Evolutionary conservation across 768 basidiomycete species (phyloP).

Genomic region (Coprinopsis cinerea): DNA sequence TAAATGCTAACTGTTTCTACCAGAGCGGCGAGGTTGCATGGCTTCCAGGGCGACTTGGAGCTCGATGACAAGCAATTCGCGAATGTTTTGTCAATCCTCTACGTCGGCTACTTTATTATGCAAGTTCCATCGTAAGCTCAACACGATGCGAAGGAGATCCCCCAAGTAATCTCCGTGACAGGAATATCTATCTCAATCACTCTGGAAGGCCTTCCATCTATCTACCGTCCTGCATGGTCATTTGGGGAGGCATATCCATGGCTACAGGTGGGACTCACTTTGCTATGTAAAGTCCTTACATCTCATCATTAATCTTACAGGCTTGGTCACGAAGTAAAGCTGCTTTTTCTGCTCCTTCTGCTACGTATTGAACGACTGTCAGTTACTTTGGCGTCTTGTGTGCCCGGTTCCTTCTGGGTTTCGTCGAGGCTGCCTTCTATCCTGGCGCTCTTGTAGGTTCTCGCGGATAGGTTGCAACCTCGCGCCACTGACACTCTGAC

Average conservation of each 20-base stretch:
- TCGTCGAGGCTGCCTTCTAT: conserved; percentile 67
- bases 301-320: conserved; percentile 16
- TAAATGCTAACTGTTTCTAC: not conserved
- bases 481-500: not conserved
- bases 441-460: conserved; percentile 51
- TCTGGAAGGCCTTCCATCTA: conserved; percentile 61
- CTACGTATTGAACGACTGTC: conserved; percentile 2
- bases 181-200: conserved; percentile 64
- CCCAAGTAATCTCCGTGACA: conserved; percentile 18
- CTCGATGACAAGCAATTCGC: conserved; percentile 57
- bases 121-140: conserved; percentile 57
- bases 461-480: too few relatives aligned
- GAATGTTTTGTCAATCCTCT: conserved; percentile 54
- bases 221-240: conserved; percentile 53
- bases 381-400: conserved; percentile 62
- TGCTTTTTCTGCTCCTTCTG: not conserved
- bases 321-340: conserved; percentile 35
- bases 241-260: conserved; percentile 58
- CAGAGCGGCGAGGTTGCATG: conserved; percentile 60
- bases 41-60: conserved; percentile 57
- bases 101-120: conserved; percentile 66
- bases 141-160: conserved; percentile 14
- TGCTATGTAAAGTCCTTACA: not conserved
- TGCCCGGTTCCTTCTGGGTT: conserved; percentile 73
- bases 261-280: conserved; percentile 35